Conservation (phyloP, 23 red algal species). For the Gracilaria domingensis region DNA sequence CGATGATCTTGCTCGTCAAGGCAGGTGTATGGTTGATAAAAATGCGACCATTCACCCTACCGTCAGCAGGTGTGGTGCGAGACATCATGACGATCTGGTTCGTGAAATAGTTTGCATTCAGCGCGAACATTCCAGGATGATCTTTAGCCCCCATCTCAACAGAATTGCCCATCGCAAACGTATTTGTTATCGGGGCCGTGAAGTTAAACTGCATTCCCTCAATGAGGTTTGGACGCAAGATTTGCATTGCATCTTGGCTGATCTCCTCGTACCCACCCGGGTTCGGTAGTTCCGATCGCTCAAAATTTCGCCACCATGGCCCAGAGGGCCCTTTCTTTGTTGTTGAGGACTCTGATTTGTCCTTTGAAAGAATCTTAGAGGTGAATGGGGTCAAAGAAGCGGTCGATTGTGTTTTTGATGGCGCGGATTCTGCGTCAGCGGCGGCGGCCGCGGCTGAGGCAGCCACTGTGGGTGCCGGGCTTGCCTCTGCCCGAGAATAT, state of each 20-base stretch:
- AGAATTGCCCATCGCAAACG: constrained; percentile 79
- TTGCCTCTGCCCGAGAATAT: constrained; percentile 55
- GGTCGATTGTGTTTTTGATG: constrained; percentile 2
- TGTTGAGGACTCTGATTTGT: not conserved
- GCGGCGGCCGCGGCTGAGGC: constrained; percentile 37
- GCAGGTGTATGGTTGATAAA: constrained; percentile 92
- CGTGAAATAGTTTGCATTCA: constrained; percentile 93
- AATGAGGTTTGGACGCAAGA: constrained; percentile 94
- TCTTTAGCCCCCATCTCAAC: constrained; percentile 85
- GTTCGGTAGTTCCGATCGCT: constrained; percentile 95
- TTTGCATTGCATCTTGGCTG: constrained; percentile 83
- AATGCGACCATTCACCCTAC: constrained; percentile 85
- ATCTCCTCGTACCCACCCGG: constrained; percentile 96
- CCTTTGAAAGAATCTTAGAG: not conserved
- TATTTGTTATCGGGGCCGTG: constrained; percentile 75
- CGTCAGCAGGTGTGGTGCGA: constrained; percentile 66
- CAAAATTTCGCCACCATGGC: constrained; percentile 85
- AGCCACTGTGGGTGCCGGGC: constrained; percentile 29
- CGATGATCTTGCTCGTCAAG: constrained; percentile 87
- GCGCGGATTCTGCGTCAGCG: constrained; percentile 4
- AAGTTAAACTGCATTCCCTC: constrained; percentile 94
- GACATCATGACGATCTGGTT: constrained; percentile 84
- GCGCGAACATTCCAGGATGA: constrained; percentile 73
- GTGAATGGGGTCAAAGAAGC: constrained; percentile 18
- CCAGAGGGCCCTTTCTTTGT: constrained; percentile 29